These are phyloP conservation scores for Rhinocladiella mackenziei DNA, from an alignment of 2,329 filamentous ascomycete genomes.

Conservation along the genomic window DNA sequence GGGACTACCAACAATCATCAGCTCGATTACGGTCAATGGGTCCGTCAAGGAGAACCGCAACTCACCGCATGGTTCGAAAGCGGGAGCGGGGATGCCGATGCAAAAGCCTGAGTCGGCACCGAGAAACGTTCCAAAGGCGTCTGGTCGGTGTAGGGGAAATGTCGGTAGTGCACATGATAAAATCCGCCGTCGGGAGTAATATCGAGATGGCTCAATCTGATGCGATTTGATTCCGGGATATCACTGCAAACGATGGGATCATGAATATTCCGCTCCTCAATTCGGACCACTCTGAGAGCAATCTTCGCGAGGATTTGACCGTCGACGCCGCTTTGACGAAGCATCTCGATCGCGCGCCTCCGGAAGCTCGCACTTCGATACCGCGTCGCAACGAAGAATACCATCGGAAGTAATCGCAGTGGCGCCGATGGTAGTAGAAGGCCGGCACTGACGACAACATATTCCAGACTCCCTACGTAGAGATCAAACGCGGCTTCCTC, in stretches of 20 bases:
- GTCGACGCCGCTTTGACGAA: constrained; percentile 14
- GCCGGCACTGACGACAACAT: constrained; percentile 7
- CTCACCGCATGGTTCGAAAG: constrained; percentile 9
- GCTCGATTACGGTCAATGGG: background rate
- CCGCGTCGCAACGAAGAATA: constrained; percentile 21
- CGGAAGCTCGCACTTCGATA: constrained; percentile 16
- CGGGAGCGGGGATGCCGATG: background rate
- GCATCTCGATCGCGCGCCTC: constrained; percentile 11
- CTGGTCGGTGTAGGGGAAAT: constrained; percentile 4
- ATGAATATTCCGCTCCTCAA: constrained; percentile 15
- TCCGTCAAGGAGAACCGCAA: background rate
- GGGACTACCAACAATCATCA: background rate
- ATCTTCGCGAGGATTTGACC: constrained; percentile 15
- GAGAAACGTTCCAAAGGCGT: background rate
- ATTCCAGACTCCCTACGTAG: constrained; percentile 12
- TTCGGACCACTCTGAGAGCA: constrained; percentile 10
- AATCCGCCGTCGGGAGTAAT: background rate
- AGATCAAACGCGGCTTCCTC: constrained; percentile 15
- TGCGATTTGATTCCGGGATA: constrained; percentile 14
- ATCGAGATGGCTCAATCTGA: constrained; percentile 8
- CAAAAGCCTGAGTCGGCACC: constrained; percentile 5
- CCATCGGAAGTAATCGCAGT: constrained; percentile 9
- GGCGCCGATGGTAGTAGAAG: constrained; percentile 3
- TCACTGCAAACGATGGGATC: constrained; percentile 13
- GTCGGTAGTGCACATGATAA: constrained; percentile 8